Conservation (phyloP, 257 asterid species). For the Capsicum chinense region DNA sequence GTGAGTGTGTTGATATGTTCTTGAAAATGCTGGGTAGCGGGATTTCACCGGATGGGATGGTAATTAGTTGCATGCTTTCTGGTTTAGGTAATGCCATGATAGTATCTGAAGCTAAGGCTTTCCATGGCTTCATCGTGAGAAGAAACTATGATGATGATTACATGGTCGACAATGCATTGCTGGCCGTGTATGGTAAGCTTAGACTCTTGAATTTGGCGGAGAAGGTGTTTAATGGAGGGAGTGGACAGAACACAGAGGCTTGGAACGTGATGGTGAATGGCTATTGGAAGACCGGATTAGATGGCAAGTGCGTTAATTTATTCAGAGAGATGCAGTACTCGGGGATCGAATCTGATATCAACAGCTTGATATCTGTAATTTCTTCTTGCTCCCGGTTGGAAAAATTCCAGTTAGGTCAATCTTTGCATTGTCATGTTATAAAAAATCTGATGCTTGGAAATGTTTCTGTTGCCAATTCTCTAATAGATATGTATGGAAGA, state of each 20-base stretch:
- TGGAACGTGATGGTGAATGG: slow-evolving; percentile 67
- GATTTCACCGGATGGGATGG: slow-evolving; percentile 64
- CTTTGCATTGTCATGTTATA: slow-evolving; percentile 64
- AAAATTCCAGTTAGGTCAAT: slow-evolving; percentile 49
- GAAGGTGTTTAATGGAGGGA: slow-evolving; percentile 46
- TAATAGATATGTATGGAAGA: slow-evolving; percentile 72
- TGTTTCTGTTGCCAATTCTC: slow-evolving; percentile 63
- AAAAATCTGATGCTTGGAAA: slow-evolving; percentile 45
- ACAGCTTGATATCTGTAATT: slow-evolving; percentile 59
- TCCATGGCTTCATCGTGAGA: slow-evolving; percentile 69
- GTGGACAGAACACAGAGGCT: slow-evolving; percentile 48
- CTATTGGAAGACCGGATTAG: slow-evolving; percentile 65
- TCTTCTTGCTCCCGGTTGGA: slow-evolving; percentile 66
- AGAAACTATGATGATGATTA: slow-evolving; percentile 47
- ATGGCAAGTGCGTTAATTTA: slow-evolving; percentile 51
- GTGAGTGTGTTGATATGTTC: slow-evolving; percentile 51
- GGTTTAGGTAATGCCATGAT: slow-evolving; percentile 51
- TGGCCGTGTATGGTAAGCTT: slow-evolving; percentile 74
- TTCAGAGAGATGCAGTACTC: slow-evolving; percentile 64
- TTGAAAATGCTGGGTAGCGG: slow-evolving; percentile 58
- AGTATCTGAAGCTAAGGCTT: slow-evolving; percentile 60
- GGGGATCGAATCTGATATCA: slow-evolving; percentile 48
- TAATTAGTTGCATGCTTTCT: slow-evolving; percentile 61
- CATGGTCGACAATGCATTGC: slow-evolving; percentile 49
- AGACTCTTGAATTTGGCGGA: slow-evolving; percentile 54